Evolutionary conservation across 495 filamentous ascomycete species (phyloP).

Genomic region (Aspergillus conjunctus): DNA sequence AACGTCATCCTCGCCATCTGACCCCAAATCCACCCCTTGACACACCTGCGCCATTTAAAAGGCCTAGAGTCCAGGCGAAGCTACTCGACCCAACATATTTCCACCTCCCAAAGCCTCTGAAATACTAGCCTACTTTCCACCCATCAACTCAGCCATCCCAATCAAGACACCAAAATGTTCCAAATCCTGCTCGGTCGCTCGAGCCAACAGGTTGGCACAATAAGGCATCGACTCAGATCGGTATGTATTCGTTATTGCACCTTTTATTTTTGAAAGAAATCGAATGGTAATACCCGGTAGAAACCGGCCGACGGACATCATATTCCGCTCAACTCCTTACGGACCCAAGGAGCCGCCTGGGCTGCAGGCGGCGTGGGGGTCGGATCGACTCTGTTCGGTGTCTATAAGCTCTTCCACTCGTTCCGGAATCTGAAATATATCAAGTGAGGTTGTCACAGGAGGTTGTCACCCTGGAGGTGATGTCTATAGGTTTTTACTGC

Average conservation of each 20-base stretch:
- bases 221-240: slow-evolving; percentile 15
- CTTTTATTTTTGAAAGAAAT: no score
- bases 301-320: slow-evolving; percentile 18
- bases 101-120: no score
- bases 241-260: no score
- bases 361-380: slow-evolving; percentile 36
- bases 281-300: neutral
- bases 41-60: no score
- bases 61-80: no score
- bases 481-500: neutral
- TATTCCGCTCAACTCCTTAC: slow-evolving; percentile 30
- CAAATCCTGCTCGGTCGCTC: slow-evolving; percentile 23
- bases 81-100: no score
- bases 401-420: slow-evolving; percentile 33
- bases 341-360: slow-evolving; percentile 37
- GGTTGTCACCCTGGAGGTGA: neutral
- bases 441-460: neutral
- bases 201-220: slow-evolving; percentile 11
- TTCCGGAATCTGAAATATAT: slow-evolving; percentile 38
- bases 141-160: no score
- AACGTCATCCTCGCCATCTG: no score
- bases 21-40: no score
- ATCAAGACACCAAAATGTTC: slow-evolving; percentile 15
- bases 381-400: slow-evolving; percentile 34
- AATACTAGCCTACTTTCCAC: no score